Evolutionary conservation across 164 flowering plant genomes (phyloP).

Genomic region (Taxillus chinensis): DNA sequence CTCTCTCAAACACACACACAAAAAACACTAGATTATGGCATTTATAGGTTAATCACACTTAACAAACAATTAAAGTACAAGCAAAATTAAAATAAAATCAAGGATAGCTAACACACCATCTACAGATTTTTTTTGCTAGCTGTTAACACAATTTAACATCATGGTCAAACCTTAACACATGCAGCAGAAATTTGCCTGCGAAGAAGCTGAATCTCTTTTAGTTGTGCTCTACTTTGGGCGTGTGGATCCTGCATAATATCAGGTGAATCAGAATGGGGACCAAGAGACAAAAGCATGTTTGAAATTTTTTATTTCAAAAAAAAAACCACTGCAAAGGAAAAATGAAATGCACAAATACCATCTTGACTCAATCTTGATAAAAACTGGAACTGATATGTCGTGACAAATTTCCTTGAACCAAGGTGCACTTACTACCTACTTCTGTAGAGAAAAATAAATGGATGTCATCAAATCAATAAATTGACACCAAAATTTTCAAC

Average conservation of each 20-base stretch:
- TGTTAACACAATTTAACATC: too few species aligned
- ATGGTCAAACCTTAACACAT: conserved; percentile 41
- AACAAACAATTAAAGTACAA: too few species aligned
- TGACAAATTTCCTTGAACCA: conserved; percentile 17
- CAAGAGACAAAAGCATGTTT: neutral
- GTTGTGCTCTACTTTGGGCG: conserved; percentile 36
- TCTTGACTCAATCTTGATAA: conserved; percentile 36
- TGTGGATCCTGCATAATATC: conserved; percentile 43
- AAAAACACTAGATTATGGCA: too few species aligned
- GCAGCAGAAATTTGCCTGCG: conserved; percentile 56
- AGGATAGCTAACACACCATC: too few species aligned
- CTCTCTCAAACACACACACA: too few species aligned
- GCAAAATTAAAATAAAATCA: too few species aligned
- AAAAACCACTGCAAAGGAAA: neutral
- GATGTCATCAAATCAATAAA: conserved; percentile 1
- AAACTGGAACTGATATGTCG: conserved; percentile 17
- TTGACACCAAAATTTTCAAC: neutral
- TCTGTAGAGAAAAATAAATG: conserved; percentile 19
- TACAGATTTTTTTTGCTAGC: too few species aligned
- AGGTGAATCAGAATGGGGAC: conserved; percentile 1
- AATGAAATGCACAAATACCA: conserved; percentile 27
- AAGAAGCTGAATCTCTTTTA: conserved; percentile 59
- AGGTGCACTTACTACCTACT: conserved; percentile 18
- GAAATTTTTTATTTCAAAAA: neutral
- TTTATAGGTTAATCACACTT: too few species aligned